Percentiles rank a stretch among this genome's conserved stretches.
These are phyloP conservation scores for Drosera capensis DNA, from an alignment of 148 eudicot species.

Conservation along the genomic window DNA sequence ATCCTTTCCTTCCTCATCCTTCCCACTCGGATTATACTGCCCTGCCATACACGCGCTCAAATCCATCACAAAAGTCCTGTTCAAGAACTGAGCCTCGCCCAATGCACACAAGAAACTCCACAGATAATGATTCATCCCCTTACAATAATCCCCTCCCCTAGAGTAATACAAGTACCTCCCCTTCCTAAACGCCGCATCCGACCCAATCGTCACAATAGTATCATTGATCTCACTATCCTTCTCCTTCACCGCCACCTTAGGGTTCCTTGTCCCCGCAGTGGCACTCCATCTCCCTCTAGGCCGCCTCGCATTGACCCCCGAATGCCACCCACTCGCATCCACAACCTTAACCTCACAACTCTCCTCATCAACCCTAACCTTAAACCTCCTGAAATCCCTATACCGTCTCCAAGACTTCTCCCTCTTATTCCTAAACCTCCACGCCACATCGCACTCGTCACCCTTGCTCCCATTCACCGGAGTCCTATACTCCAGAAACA, in stretches of 20 bases:
- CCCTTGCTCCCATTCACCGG: constrained; percentile 66
- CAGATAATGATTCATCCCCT: constrained; percentile 83
- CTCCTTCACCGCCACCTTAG: constrained; percentile 17
- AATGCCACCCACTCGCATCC: constrained; percentile 73
- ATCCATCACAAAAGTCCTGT: constrained; percentile 91
- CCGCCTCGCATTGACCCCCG: constrained; percentile 72
- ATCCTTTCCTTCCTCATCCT: constrained; percentile 89
- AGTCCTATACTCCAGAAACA: constrained; percentile 46
- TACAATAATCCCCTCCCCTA: constrained; percentile 91
- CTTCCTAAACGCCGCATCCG: constrained; percentile 38
- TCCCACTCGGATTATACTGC: constrained; percentile 41
- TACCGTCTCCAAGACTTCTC: constrained; percentile 89
- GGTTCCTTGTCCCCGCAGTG: constrained; percentile 11
- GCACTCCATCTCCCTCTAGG: constrained; percentile 27
- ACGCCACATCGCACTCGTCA: constrained; percentile 73
- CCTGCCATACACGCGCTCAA: constrained; percentile 58
- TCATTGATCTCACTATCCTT: constrained; percentile 72
- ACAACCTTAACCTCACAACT: constrained; percentile 56
- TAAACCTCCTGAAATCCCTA: constrained; percentile 80
- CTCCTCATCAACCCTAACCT: constrained; percentile 43
- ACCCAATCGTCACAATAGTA: constrained; percentile 51
- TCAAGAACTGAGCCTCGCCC: constrained; percentile 88
- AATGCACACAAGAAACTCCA: constrained; percentile 94
- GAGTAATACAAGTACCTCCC: constrained; percentile 89
- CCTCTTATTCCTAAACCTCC: constrained; percentile 80